These are phyloP conservation scores for Daldinia eschscholtzii DNA, from an alignment of 2,329 filamentous ascomycete genomes.

Conservation along the genomic window DNA sequence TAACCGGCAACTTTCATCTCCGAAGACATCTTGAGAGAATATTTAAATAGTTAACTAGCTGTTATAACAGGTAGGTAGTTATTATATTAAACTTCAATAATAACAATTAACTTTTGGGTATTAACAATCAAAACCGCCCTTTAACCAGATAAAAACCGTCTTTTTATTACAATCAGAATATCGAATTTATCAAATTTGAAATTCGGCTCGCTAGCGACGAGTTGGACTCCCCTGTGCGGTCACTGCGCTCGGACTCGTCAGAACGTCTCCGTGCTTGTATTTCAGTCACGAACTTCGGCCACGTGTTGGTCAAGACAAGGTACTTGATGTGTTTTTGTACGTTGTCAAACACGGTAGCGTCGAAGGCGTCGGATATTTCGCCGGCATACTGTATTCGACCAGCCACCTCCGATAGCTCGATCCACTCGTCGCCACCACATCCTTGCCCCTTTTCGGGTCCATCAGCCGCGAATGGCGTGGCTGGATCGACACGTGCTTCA, in stretches of 20 bases:
- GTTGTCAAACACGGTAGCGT: constrained; percentile 67
- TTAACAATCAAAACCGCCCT: background rate
- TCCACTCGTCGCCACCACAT: constrained; percentile 23
- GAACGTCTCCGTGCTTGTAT: constrained; percentile 40
- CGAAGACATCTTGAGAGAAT: too few relatives aligned
- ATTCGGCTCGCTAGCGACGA: constrained; percentile 41
- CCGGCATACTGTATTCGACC: constrained; percentile 49
- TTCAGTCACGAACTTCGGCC: constrained; percentile 68
- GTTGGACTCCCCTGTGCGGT: constrained; percentile 30
- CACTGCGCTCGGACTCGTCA: constrained; percentile 43
- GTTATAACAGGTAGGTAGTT: background rate
- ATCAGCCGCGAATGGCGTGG: constrained; percentile 58
- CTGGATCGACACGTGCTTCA: constrained; percentile 56
- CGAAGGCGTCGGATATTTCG: constrained; percentile 63
- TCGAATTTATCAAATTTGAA: constrained; percentile 34
- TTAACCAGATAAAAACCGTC: background rate
- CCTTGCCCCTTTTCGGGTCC: constrained; percentile 3
- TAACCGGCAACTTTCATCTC: too few relatives aligned
- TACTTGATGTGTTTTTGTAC: constrained; percentile 74
- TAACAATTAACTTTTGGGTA: background rate
- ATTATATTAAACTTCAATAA: background rate
- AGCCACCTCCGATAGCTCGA: constrained; percentile 37
- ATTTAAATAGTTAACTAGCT: background rate
- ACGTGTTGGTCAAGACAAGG: constrained; percentile 76
- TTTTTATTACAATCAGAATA: constrained; percentile 8